Percentiles rank a stretch among this genome's conserved stretches.
These are phyloP conservation scores for Musa itinerans DNA, from an alignment of 176 grass and related monocot species.

Conservation along the genomic window DNA sequence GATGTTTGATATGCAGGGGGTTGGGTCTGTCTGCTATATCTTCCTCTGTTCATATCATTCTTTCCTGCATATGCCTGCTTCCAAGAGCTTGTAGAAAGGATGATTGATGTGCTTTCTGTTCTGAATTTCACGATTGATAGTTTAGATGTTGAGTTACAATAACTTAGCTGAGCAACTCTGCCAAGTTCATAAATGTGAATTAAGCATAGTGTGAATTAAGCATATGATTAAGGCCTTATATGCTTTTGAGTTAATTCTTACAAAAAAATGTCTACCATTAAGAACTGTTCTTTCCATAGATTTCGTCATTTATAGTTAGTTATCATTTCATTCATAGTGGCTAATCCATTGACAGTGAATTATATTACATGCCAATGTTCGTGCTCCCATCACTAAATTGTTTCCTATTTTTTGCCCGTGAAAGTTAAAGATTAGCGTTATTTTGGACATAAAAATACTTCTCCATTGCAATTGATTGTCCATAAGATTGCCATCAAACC, in stretches of 20 bases:
- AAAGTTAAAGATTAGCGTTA: no score
- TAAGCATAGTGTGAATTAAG: no score
- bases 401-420: no score
- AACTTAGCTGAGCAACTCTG: neutral
- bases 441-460: no score
- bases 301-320: no score
- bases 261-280: neutral
- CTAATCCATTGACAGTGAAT: no score
- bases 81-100: neutral
- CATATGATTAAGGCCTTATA: neutral
- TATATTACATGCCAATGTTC: no score
- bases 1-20: conserved; percentile 92
- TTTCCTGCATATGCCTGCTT: neutral
- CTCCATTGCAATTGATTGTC: no score
- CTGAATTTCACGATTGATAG: neutral
- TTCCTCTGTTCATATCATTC: neutral
- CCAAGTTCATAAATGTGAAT: neutral
- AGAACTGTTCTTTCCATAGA: no score
- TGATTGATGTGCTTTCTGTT: neutral
- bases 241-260: neutral
- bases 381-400: no score
- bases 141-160: neutral
- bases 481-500: no score
- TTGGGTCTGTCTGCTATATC: conserved; percentile 41
- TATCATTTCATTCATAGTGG: no score